Evolutionary conservation across 1,139 yeast species (phyloP).

Genomic region (Yarrowia galli): DNA sequence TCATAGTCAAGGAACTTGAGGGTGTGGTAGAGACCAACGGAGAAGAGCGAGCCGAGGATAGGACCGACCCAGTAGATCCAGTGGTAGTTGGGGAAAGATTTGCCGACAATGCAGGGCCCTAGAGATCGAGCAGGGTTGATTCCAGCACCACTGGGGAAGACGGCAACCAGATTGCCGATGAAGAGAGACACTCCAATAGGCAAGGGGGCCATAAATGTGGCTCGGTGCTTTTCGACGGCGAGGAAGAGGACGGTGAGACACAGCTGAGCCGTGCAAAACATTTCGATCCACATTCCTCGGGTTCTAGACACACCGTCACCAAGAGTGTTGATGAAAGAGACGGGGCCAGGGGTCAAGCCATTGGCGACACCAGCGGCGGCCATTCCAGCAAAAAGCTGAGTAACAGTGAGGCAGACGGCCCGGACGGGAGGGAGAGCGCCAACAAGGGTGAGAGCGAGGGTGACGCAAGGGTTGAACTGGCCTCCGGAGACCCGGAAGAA

Average conservation of each 20-base stretch:
- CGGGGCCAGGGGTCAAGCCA: conserved; percentile 85
- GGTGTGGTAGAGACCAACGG: conserved; percentile 71
- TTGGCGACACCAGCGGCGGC: conserved; percentile 91
- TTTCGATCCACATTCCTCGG: conserved; percentile 83
- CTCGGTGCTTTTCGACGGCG: conserved; percentile 83
- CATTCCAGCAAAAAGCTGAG: conserved; percentile 86
- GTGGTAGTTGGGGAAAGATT: conserved; percentile 78
- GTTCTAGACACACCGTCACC: conserved; percentile 76
- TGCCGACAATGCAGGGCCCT: conserved; percentile 81
- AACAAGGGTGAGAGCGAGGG: conserved; percentile 71
- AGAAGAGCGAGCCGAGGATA: conserved; percentile 68
- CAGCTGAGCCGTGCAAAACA: conserved; percentile 77
- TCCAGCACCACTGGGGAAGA: conserved; percentile 91
- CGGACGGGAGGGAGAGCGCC: conserved; percentile 78
- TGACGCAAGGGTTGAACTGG: conserved; percentile 89
- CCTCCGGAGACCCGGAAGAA: conserved; percentile 88
- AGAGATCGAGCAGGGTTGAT: conserved; percentile 89
- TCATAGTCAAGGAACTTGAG: conserved; percentile 73
- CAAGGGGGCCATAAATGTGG: conserved; percentile 81
- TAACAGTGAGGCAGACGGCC: conserved; percentile 66
- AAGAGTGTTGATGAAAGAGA: conserved; percentile 73
- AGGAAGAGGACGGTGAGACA: conserved; percentile 80
- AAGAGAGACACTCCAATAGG: conserved; percentile 84
- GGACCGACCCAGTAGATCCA: conserved; percentile 97
- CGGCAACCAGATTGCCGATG: conserved; percentile 81